These are phyloP conservation scores for Salvia sclarea DNA, from an alignment of 305 asterid genomes.

Conservation along the genomic window DNA sequence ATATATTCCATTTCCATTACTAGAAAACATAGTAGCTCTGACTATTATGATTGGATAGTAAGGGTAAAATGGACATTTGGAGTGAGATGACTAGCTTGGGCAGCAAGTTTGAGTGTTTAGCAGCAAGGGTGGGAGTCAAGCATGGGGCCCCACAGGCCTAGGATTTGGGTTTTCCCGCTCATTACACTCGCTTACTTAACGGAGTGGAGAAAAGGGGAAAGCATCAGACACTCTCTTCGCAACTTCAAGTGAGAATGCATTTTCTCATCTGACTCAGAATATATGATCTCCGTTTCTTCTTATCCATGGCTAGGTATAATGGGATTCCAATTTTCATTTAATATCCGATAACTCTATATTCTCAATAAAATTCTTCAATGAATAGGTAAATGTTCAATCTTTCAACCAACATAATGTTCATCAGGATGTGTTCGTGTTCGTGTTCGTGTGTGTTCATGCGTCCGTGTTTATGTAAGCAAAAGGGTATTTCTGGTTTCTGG, in stretches of 20 bases:
- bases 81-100: constrained; percentile 54
- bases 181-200: constrained; percentile 52
- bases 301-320: constrained; percentile 41
- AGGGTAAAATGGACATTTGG: not conserved
- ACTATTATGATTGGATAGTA: not conserved
- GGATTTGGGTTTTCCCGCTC: constrained; percentile 63
- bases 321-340: not conserved
- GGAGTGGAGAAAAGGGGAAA: constrained; percentile 50
- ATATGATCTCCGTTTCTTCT: constrained; percentile 19
- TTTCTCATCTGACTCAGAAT: constrained; percentile 2
- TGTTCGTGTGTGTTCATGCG: not conserved
- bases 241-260: constrained; percentile 33
- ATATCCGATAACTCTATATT: constrained; percentile 13
- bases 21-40: too few species aligned
- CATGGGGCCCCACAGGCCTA: constrained; percentile 31
- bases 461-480: not conserved
- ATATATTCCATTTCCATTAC: too few species aligned
- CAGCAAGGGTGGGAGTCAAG: constrained; percentile 51
- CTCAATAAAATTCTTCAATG: constrained; percentile 19
- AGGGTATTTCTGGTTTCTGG: not conserved
- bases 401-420: constrained; percentile 21
- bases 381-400: constrained; percentile 37
- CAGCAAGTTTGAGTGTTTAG: constrained; percentile 50
- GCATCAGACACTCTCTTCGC: constrained; percentile 33
- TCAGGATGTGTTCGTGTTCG: not conserved